Evolutionary conservation across 768 basidiomycete species (phyloP), one percentile per base, ranked within the genome.

Genomic region (Leccinum uliginosum): DNA sequence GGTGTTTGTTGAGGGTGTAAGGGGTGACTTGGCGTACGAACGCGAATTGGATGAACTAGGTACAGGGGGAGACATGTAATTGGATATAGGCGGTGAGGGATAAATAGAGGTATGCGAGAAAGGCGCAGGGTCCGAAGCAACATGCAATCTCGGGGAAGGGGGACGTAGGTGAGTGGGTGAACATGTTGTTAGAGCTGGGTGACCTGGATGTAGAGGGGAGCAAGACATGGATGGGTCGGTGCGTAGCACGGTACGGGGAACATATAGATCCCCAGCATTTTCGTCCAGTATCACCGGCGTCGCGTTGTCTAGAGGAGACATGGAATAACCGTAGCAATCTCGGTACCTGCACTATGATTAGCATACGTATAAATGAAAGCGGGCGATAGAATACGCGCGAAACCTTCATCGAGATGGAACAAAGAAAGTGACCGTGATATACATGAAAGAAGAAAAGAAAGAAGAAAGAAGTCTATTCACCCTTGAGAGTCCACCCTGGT

Each of bases 211-310:
- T 32, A 35, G 51, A 51, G 40, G 45, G 53, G 58, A 50, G 43
- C 24, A 65, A 40, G 63, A 59, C 35, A 19, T n/a, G 32, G 57
- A 23, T n/a, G 24, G 46, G 21, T 64, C 59, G 11, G 53, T 59
- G 32, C 56, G 65, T 44, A 70, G 52, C n/a, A 69, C 55, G 1
- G 69, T 69, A n/a, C 59, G 61, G 52, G 68, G 68, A 10, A 61
- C 35, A 19, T 47, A 56, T 5, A 53, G n/a, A 3, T 69, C 63
- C 24, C 58, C 54, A 3, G 53, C 60, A 44, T 70, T 65, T 53
- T 68, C 68, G 26, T 72, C 65, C 55, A 76, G 57, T 27, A 71
- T 53, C 12, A 74, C 71, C 19, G 76, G 76, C 6, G 74, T 67
- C 3, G 71, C 65, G 60, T 63, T 69, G 59, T 63, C 68, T 51